A percentile compares a stretch with the other conserved stretches of the same genome.
Conservation (phyloP, 2,329 filamentous ascomycete genomes). For the Gnomoniopsis sp. region DNA sequence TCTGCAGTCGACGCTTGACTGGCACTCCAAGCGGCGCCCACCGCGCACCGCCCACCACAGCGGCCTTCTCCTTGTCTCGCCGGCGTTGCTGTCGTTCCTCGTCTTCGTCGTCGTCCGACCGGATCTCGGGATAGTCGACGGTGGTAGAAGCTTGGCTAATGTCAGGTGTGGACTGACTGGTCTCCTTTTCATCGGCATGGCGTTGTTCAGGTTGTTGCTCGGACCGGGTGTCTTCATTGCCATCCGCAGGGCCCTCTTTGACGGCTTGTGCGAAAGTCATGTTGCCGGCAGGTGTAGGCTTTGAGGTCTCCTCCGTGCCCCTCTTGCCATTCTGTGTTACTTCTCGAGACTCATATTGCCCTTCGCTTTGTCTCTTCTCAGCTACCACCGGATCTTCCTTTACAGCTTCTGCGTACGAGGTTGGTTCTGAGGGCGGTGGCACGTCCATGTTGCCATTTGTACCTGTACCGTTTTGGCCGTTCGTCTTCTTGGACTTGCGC, state of each 20-base stretch:
- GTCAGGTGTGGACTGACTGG: neutral
- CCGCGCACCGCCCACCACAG: constrained; percentile 55
- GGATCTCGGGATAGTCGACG: constrained; percentile 17
- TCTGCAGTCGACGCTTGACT: constrained; percentile 68
- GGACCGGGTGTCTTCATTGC: neutral
- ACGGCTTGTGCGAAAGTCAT: constrained; percentile 17
- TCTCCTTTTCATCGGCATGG: neutral
- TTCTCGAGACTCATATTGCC: neutral
- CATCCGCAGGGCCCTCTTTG: constrained; percentile 4
- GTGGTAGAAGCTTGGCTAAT: constrained; percentile 13
- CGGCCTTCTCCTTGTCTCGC: constrained; percentile 9
- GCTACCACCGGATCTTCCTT: constrained; percentile 14
- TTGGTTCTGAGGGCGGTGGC: neutral
- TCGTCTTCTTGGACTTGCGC: constrained; percentile 13
- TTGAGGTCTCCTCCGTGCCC: neutral
- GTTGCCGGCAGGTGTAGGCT: constrained; percentile 14
- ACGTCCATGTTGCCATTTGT: neutral
- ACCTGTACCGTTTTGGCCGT: neutral
- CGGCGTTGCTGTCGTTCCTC: constrained; percentile 4
- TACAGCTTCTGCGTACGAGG: constrained; percentile 15
- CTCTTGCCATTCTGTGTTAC: neutral
- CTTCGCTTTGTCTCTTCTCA: neutral
- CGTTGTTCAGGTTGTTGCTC: neutral
- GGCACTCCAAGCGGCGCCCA: constrained; percentile 81
- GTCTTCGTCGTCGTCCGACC: constrained; percentile 3